These are phyloP conservation scores for Cenchrus fungigraminus DNA, from an alignment of 176 grass and related monocot genomes.

Conservation along the genomic window DNA sequence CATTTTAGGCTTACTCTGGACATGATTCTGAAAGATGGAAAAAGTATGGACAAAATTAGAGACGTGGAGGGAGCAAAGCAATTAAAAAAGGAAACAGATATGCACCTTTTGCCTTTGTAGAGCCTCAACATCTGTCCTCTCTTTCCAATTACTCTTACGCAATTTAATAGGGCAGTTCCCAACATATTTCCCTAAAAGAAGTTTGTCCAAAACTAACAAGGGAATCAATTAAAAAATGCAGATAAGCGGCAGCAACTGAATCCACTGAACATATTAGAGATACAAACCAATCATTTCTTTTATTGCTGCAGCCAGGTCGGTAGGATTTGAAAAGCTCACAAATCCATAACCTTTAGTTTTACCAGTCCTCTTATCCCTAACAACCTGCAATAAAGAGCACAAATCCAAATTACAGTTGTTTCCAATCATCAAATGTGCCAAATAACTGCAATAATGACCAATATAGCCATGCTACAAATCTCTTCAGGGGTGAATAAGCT, in stretches of 20 bases:
- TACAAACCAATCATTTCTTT: constrained; percentile 98
- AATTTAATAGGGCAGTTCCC: constrained; percentile 97
- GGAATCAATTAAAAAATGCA: constrained; percentile 8
- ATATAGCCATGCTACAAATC: not conserved
- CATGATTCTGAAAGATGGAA: constrained; percentile 64
- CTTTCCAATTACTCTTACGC: constrained; percentile 97
- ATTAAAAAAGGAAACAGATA: constrained; percentile 23
- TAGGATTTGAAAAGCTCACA: constrained; percentile 92
- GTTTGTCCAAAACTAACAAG: constrained; percentile 23
- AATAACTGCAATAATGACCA: constrained; percentile 2
- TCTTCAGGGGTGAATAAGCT: too few relatives aligned
- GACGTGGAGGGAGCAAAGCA: not conserved
- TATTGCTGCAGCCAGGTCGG: constrained; percentile 89
- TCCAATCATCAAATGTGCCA: constrained; percentile 23
- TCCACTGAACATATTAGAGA: constrained; percentile 3
- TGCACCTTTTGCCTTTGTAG: constrained; percentile 75
- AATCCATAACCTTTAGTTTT: constrained; percentile 99
- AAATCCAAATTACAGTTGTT: not conserved
- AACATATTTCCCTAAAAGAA: constrained; percentile 82
- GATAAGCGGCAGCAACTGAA: constrained; percentile 20
- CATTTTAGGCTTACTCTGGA: constrained; percentile 92
- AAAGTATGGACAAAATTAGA: constrained; percentile 21
- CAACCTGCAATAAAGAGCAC: constrained; percentile 57
- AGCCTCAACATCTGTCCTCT: constrained; percentile 92
- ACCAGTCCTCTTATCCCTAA: constrained; percentile 92